Base-by-base conservation (phyloP, 495 filamentous ascomycete species). In the Aspergillus bertholletiae region DNA sequence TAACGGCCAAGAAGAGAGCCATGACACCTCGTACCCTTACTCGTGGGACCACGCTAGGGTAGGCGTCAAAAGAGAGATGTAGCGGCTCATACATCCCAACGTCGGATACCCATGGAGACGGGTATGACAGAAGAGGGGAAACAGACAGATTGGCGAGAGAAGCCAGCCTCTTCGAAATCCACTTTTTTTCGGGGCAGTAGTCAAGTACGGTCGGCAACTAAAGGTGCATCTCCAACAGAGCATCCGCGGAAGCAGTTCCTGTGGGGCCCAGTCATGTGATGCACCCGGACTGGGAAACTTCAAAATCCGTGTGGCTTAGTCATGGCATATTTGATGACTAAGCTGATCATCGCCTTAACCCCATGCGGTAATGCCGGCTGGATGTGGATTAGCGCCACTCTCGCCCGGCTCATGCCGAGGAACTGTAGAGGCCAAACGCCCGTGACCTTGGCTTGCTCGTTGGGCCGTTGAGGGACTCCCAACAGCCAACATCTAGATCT, bases 71-170 rank as follows among this genome's bases (percentile, higher is more conserved):
- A 39, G 74, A 64, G 54, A 74, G 58, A 61, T 72, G 71, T 44
- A 78, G 63, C 58, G 73, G 73, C 70, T 78, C 74, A 70, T 75
- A 75, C 73, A 77, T 76, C 65, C 75, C 74, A 70, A 67, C 70
- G 68, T 73, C 66, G 49, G 54, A 48, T 41, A 63, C 63, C 70
- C 71, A 76, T 72, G 55, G 66, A 68, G 60, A 32, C 62, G 62
- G 64, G 68, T 49, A 58, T 43, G 60, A 59, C 59, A 55, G 51
- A 35, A 55, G 40, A 54, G 51, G 45, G 52, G 46, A 52, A 53
- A 43, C 39, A 43, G 39, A 43, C 39, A 43, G 46, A 47, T 28
- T 34, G 50, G 44, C 54, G 28, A 52, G 49, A 45, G 37, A 53
- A 43, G 17, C 39, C 39, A 43, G 39, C 39, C 39, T 43, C 39